Evolutionary conservation across 768 basidiomycete species (phyloP), one percentile per base, ranked within the genome.

Genomic region (Xanthoconium purpureum): DNA sequence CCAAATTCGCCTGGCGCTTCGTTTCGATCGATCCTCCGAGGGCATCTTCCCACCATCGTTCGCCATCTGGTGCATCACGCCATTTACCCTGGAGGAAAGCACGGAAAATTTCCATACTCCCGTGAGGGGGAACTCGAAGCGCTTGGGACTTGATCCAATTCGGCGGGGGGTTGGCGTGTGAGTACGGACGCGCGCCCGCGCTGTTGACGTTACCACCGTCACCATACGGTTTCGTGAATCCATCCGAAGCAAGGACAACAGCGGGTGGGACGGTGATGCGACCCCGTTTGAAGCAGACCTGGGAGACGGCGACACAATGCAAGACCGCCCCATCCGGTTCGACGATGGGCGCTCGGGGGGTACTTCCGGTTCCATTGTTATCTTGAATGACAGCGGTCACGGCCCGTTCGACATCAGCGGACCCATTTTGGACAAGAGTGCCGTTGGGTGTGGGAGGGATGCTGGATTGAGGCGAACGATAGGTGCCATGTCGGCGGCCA

Each of bases 251-350:
- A 35, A 89, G 69, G 12, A 80, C 79, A 57, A 91, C 55, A 4
- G 77, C 76, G 13, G 89, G 89, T 2, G 89, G 89, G 52, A 89
- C 78, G 18, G 87, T 90, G 57, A 91, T 85, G 1, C 88, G 80
- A 0, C 83, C 84, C 24, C 78, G 65, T 67, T 91, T 91, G 78
- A 84, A 89, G 65, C 86, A 88, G 24, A 81, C 54, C 51, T 81
- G 83, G 29, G 84, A 83, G 54, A 91, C 72, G 47, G 80, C 75
- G 57, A 90, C 66, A 56, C 87, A 87, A 67, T 91, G 81, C 7
- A 88, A 67, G 33, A 73, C 73, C 2, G 80, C 79, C 42, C 84
- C 85, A 58, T 87, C 86, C 0, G 67, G 55, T 45, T 71, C 71
- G 5, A 61, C 37, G 6, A 69, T 51, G 0, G 60, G 67, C 6